Conservation (phyloP, 2,329 filamentous ascomycete species). For the Verticillium longisporum region DNA sequence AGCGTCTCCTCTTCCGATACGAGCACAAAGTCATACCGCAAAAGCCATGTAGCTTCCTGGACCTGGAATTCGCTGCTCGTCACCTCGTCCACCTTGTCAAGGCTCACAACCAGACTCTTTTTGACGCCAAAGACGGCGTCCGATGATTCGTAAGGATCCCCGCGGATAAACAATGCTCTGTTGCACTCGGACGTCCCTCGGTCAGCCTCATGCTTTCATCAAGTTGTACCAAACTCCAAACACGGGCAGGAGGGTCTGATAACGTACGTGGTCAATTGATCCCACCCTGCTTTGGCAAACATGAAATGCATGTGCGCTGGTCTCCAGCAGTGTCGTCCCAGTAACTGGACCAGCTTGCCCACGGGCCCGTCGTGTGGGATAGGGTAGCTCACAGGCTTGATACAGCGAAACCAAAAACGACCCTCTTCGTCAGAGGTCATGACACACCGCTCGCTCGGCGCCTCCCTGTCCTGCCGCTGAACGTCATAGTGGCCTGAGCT, state of each 20-base stretch:
- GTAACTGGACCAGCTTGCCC: conserved; percentile 57
- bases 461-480: conserved; percentile 54
- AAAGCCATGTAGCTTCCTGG: conserved; percentile 52
- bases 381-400: conserved; percentile 78
- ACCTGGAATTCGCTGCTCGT: conserved; percentile 57
- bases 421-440: conserved; percentile 18
- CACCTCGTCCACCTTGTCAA: conserved; percentile 40
- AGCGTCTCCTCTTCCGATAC: conserved; percentile 64
- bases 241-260: not conserved
- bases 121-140: conserved; percentile 88
- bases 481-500: conserved; percentile 70
- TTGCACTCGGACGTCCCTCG: not conserved
- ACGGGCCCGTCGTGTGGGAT: conserved; percentile 83
- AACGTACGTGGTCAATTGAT: conserved; percentile 75
- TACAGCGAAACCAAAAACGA: conserved; percentile 76
- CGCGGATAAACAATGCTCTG: conserved; percentile 69
- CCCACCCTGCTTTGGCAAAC: conserved; percentile 74
- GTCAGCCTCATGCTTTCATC: not conserved
- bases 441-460: conserved; percentile 43
- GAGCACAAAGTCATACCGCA: conserved; percentile 72
- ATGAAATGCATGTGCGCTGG: conserved; percentile 84
- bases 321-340: conserved; percentile 71
- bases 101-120: conserved; percentile 66
- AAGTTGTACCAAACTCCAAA: not conserved
- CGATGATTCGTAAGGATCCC: conserved; percentile 74